These are phyloP conservation scores for Coniochaeta sp. DNA, from an alignment of 2,329 filamentous ascomycete genomes.

Conservation along the genomic window DNA sequence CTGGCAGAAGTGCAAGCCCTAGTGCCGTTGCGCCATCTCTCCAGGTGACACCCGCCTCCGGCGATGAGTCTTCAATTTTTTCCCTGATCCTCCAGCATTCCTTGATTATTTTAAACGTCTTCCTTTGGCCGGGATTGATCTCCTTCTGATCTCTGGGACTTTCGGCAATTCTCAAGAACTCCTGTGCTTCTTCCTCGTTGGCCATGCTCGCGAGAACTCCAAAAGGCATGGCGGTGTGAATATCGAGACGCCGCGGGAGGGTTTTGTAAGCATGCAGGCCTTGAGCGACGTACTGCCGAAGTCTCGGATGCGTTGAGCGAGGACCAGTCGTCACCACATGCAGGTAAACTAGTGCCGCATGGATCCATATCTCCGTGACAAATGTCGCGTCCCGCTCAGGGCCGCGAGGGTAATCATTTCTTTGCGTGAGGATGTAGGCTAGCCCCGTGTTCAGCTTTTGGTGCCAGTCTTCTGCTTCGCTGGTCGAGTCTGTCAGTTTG, in stretches of 20 bases:
- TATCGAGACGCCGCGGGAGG: not conserved
- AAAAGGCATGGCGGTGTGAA: not conserved
- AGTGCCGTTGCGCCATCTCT: not conserved
- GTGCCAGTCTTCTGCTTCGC: not conserved
- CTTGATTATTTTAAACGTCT: not conserved
- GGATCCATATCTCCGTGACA: not conserved
- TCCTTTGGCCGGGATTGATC: not conserved
- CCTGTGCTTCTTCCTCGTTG: not conserved
- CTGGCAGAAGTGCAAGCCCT: not conserved
- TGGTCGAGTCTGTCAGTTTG: not conserved
- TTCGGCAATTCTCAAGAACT: not conserved
- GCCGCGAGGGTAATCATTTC: not conserved
- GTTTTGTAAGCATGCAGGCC: not conserved
- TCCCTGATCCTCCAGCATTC: not conserved
- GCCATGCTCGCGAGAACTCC: constrained; percentile 2
- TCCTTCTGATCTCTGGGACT: not conserved
- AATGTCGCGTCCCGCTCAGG: not conserved
- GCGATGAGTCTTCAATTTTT: not conserved
- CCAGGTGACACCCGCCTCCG: not conserved
- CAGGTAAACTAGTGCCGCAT: not conserved
- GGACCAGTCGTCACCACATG: not conserved
- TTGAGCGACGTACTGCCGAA: not conserved
- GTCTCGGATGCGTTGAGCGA: not conserved
- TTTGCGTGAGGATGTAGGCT: not conserved
- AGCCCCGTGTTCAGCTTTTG: not conserved